Base-by-base conservation (phyloP, 768 basidiomycete genomes). In the Exidia glandulosa region DNA sequence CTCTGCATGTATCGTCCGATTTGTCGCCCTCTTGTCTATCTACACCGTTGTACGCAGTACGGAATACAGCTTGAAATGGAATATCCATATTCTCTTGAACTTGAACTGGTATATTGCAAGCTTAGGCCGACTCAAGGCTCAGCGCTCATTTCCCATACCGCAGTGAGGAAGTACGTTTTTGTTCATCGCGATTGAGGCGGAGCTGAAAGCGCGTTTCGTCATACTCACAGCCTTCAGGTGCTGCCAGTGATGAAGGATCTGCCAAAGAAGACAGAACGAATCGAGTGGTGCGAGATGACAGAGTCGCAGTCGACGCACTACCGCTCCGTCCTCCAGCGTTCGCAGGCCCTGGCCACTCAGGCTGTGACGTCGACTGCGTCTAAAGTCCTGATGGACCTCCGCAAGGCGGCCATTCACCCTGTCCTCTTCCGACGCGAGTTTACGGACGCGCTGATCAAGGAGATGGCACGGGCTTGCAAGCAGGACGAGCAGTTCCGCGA, bases 211-310 rank as follows among this genome's bases (percentile, higher is more conserved):
- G 9, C 32, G 33, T 36, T 55, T 29, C 34, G 29, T 32, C 13
- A 2, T n/a, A n/a, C n/a, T n/a, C n/a, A n/a, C n/a, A n/a, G n/a
- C n/a, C n/a, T n/a, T n/a, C n/a, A n/a, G n/a, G n/a, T n/a, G n/a
- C n/a, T n/a, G n/a, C 62, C 92, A 87, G 95, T 99, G 5, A 79
- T 98, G 52, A 86, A 87, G 67, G 94, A 97, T 65, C 81, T 99
- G 34, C 96, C 96, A 3, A 83, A 85, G 64, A 98, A 98, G 74
- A 84, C 81, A 12, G 95, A 98, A 68, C 85, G 88, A 34, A 90
- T 97, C 62, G 91, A 94, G 68, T 93, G 91, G 85, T 99, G 96
- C 73, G 85, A 87, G 37, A 90, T 98, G 90, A 94, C 90, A 0
- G 70, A 81, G 12, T 70, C 87, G 13, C 96, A 99, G 71, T 79